Conservation (phyloP, 163 green algal species). For the Chlamydomonas reinhardtii region DNA sequence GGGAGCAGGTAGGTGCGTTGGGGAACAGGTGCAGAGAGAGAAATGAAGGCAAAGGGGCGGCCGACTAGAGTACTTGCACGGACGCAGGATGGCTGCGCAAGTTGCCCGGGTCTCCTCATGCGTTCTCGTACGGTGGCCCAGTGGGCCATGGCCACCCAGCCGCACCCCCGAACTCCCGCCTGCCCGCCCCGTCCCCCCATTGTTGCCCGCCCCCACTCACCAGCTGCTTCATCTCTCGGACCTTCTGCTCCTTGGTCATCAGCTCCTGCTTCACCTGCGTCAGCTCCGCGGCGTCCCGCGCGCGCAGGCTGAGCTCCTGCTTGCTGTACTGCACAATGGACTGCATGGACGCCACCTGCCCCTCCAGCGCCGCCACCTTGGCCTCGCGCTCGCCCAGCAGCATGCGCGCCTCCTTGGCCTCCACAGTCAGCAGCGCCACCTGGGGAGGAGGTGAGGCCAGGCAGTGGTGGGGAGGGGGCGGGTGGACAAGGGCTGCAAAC, state of each 20-base stretch:
- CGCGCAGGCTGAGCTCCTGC: slow-evolving; percentile 45
- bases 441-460: not conserved
- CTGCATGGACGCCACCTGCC: slow-evolving; percentile 44
- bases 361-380: slow-evolving; percentile 44
- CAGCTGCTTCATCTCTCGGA: slow-evolving; percentile 51
- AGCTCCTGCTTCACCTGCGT: slow-evolving; percentile 37
- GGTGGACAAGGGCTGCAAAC: not conserved
- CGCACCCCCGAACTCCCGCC: too few relatives aligned
- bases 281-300: slow-evolving; percentile 42
- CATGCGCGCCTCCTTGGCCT: slow-evolving; percentile 50
- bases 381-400: slow-evolving; percentile 35
- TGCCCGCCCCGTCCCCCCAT: too few relatives aligned
- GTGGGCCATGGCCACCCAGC: too few relatives aligned
- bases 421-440: slow-evolving; percentile 46
- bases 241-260: slow-evolving; percentile 39
- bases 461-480: not conserved
- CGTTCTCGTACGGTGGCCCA: too few relatives aligned
- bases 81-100: too few relatives aligned
- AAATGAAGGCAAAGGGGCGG: too few relatives aligned
- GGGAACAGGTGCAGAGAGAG: too few relatives aligned
- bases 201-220: slow-evolving; percentile 1
- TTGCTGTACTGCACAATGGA: slow-evolving; percentile 49
- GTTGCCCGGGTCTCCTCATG: too few relatives aligned
- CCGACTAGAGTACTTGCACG: too few relatives aligned
- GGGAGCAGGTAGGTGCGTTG: too few relatives aligned